Percentiles rank a stretch among this genome's conserved stretches.
Evolutionary conservation across 2,329 filamentous ascomycete genomes (phyloP).

Genomic region (Sclerotinia sclerotiorum): DNA sequence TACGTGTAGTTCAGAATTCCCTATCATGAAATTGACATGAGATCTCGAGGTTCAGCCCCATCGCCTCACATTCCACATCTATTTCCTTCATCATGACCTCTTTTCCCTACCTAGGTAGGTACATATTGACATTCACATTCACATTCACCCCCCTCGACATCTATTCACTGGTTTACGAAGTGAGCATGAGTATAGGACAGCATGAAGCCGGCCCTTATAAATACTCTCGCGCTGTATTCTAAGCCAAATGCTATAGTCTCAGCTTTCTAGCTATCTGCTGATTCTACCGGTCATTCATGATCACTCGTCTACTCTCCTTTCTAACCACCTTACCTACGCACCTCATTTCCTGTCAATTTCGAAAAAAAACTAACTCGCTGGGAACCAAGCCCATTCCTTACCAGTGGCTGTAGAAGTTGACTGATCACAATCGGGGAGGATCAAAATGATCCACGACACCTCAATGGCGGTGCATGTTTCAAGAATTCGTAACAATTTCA

Average conservation of each 20-base stretch:
- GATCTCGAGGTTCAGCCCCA: not conserved
- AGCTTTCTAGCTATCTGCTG: not conserved
- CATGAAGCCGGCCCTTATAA: not conserved
- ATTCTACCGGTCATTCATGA: not conserved
- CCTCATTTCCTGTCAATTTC: not conserved
- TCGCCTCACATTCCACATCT: not conserved
- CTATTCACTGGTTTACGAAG: conserved; percentile 2
- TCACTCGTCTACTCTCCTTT: not conserved
- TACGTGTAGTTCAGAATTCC: not conserved
- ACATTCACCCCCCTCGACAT: not conserved
- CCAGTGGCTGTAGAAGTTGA: not conserved
- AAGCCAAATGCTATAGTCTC: not conserved
- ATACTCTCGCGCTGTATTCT: not conserved
- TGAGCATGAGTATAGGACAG: not conserved
- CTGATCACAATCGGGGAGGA: not conserved
- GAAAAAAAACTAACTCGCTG: not conserved
- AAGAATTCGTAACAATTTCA: not conserved
- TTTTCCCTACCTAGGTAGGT: not conserved
- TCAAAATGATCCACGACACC: not conserved
- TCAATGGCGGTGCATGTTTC: conserved; percentile 6
- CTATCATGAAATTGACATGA: not conserved
- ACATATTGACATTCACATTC: not conserved
- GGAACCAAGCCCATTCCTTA: not conserved
- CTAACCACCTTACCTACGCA: not conserved
- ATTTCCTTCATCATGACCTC: not conserved